Base-by-base conservation (phyloP, 2,329 filamentous ascomycete genomes). In the Neodidymelliopsis sp. region DNA sequence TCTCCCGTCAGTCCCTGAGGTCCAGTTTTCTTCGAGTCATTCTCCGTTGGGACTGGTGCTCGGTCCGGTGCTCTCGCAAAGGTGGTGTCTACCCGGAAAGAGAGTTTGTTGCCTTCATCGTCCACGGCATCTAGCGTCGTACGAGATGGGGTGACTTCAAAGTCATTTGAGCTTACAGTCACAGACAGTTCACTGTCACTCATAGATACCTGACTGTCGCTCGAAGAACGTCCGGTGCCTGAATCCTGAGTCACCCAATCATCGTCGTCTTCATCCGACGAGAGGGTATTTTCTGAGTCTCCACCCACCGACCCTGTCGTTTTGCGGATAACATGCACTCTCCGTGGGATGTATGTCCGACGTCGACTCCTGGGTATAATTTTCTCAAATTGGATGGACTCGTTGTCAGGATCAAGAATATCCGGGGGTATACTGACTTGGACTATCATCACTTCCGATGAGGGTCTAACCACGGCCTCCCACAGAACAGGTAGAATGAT, bases 31-130 rank as follows among this genome's bases (percentile, higher is more conserved):
- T 41, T 49, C 1, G 27, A 2, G 3, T 29, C 15, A 1, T 34
- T 31, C 9, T 35, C 44, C 6, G 39, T 22, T 9, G 13, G 43
- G 34, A 12, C 33, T 16, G 31, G 3, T 11, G n/a, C 44, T 18
- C 39, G 13, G 22, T 30, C n/a, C 12, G 18, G n/a, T 18, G 15
- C 18, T 19, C 34, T 44, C 15, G 15, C 4, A 11, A 38, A 52
- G 24, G 36, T 49, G 4, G 54, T 59, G 12, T 67, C 34, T 4
- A 61, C 45, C 2, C 41, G 25, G 13, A 67, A 66, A 10, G 63
- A 58, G 2, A 70, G 53, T 4, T 33, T 52, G 20, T 66, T 67
- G 2, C 59, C 61, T 13, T 69, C 65, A 3, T 31, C 19, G 35
- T 69, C 66, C 2, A 45, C 29, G 7, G 67, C 59, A 10, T 45